Percentiles rank a stretch among this genome's conserved stretches.
phyloP scores from a whole-genome alignment of 2,329 filamentous ascomycete genomes.

The Talaromyces sp. region DNA sequence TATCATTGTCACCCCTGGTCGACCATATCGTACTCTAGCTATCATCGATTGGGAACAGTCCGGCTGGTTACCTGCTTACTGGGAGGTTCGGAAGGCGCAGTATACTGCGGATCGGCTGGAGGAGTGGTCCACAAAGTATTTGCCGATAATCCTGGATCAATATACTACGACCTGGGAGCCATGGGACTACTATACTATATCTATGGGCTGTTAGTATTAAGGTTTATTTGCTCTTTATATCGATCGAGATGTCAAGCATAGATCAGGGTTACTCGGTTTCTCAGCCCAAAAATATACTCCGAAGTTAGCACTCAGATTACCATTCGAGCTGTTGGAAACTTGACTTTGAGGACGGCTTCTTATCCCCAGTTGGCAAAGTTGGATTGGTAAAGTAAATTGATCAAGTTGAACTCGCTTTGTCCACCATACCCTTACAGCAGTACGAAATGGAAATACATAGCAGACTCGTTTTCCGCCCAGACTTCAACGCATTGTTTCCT shows the following conservation, averaged over 20 bases:
- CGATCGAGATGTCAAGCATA: not conserved
- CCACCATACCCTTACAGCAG: not conserved
- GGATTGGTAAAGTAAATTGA: not conserved
- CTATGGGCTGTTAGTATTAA: slow-evolving; percentile 21
- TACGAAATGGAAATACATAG: not conserved
- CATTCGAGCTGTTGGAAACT: not conserved
- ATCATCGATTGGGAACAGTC: no score
- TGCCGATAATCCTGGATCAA: slow-evolving; percentile 32
- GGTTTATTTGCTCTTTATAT: not conserved
- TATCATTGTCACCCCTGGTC: no score
- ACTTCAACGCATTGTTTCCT: not conserved
- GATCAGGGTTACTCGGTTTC: not conserved
- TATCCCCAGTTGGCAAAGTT: not conserved
- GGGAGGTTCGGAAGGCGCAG: slow-evolving; percentile 22
- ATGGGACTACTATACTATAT: slow-evolving; percentile 30
- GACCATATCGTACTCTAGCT: no score
- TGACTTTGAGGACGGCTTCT: not conserved
- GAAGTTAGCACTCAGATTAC: not conserved
- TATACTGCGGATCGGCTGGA: slow-evolving; percentile 26
- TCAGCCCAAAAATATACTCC: not conserved
- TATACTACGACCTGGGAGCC: slow-evolving; percentile 27
- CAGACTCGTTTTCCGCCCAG: not conserved
- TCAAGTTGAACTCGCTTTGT: not conserved
- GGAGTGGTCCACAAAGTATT: slow-evolving; percentile 27
- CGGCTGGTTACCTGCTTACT: no score